phyloP scores from a whole-genome alignment of 306 rosid species.

The Hippophae rhamnoides region DNA sequence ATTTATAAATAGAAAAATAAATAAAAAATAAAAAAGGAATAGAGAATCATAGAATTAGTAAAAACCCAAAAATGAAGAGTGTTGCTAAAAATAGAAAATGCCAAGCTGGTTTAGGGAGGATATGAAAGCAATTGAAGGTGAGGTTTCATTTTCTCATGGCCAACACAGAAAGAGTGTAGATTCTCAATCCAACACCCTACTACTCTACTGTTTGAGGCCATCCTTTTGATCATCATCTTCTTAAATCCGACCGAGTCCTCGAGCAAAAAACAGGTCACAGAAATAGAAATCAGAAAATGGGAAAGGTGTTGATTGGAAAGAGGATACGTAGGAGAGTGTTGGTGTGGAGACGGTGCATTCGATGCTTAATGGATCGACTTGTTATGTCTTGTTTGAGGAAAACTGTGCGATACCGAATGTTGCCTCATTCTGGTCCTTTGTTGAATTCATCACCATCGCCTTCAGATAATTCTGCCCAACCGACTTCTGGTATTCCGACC shows the following conservation, averaged over 20 bases:
- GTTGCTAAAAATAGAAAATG: no score
- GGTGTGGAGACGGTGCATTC: conserved; percentile 51
- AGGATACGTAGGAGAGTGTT: conserved; percentile 36
- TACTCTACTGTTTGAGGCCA: no score
- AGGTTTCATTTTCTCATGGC: conserved; percentile 39
- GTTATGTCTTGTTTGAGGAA: conserved; percentile 43
- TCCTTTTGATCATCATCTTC: not conserved
- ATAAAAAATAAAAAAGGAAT: no score
- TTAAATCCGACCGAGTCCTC: not conserved
- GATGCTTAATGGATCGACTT: conserved; percentile 38
- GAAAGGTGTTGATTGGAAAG: conserved; percentile 16
- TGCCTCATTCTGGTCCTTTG: conserved; percentile 23
- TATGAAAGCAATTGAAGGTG: no score
- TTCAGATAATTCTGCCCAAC: not conserved
- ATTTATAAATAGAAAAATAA: no score
- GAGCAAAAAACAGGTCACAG: no score
- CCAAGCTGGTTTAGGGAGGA: no score
- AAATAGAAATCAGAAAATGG: not conserved
- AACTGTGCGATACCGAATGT: conserved; percentile 36
- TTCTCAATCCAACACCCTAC: no score
- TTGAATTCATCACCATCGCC: not conserved
- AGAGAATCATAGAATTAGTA: no score
- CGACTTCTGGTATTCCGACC: not conserved
- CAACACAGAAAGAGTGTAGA: conserved; percentile 10
- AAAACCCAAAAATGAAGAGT: no score